Conservation (phyloP, 2,329 filamentous ascomycete genomes). For the Daldinia sp. region DNA sequence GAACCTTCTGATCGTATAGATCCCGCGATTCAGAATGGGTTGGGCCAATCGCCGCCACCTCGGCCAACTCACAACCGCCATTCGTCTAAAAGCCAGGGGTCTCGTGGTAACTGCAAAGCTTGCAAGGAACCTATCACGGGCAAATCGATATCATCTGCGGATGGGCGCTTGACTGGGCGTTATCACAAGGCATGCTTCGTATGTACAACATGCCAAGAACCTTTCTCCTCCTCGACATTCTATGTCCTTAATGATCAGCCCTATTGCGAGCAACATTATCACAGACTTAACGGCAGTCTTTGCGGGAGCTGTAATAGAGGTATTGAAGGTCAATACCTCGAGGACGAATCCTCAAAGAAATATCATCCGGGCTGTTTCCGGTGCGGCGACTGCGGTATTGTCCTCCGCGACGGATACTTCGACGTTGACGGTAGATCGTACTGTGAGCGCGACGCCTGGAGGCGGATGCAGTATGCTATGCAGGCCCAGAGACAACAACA, state of each 20-base stretch:
- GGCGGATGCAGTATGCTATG: slow-evolving; percentile 60
- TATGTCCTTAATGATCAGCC: slow-evolving; percentile 90
- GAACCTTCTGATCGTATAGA: slow-evolving; percentile 42
- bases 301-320: slow-evolving; percentile 84
- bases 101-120: slow-evolving; percentile 84
- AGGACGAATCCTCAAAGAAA: slow-evolving; percentile 81
- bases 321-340: slow-evolving; percentile 94
- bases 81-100: slow-evolving; percentile 52
- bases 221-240: slow-evolving; percentile 89
- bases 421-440: slow-evolving; percentile 84
- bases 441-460: slow-evolving; percentile 87
- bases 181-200: slow-evolving; percentile 97
- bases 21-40: slow-evolving; percentile 44
- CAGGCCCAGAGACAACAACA: slow-evolving; percentile 47
- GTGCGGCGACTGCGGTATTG: slow-evolving; percentile 80
- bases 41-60: slow-evolving; percentile 45
- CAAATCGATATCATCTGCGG: slow-evolving; percentile 93
- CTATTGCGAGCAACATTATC: slow-evolving; percentile 93
- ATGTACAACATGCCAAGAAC: slow-evolving; percentile 83
- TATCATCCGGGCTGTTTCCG: slow-evolving; percentile 90
- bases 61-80: slow-evolving; percentile 56
- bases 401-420: slow-evolving; percentile 87
- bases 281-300: slow-evolving; percentile 87
- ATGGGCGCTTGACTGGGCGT: slow-evolving; percentile 89
- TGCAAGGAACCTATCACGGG: slow-evolving; percentile 83